phyloP scores from a whole-genome alignment of 257 asterid species.

The Voacanga thouarsii region DNA sequence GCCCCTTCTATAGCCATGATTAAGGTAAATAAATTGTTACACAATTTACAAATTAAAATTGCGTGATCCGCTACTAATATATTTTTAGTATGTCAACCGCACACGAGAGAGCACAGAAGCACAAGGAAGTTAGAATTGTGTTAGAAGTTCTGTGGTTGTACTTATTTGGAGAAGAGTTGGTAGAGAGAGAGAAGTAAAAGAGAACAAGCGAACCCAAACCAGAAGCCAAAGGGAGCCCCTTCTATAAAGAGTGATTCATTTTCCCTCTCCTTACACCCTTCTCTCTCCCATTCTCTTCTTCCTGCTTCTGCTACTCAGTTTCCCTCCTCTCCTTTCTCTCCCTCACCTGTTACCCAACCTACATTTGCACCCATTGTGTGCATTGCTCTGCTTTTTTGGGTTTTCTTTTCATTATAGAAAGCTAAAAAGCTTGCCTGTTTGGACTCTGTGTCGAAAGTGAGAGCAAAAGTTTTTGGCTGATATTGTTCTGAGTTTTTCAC shows the following conservation, averaged over 20 bases:
- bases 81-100: no score
- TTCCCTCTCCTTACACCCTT: conserved; percentile 35
- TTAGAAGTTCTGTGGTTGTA: background rate
- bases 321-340: conserved; percentile 15
- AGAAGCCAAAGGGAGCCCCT: conserved; percentile 30
- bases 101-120: background rate
- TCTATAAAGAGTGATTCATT: conserved; percentile 53
- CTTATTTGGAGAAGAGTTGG: conserved; percentile 7
- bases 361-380: conserved; percentile 18
- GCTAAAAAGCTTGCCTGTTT: background rate
- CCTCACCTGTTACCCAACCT: background rate
- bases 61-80: no score
- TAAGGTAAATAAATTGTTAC: no score
- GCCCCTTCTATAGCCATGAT: no score
- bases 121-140: background rate
- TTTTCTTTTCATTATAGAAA: background rate
- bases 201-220: conserved; percentile 29
- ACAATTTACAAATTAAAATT: no score
- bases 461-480: background rate
- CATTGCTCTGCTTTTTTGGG: background rate
- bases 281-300: conserved; percentile 3
- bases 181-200: background rate
- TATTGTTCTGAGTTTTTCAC: background rate
- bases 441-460: background rate
- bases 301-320: conserved; percentile 20